These are phyloP conservation scores for Hibiscus tridactylites DNA, from an alignment of 345 rosid species.

Conservation along the genomic window DNA sequence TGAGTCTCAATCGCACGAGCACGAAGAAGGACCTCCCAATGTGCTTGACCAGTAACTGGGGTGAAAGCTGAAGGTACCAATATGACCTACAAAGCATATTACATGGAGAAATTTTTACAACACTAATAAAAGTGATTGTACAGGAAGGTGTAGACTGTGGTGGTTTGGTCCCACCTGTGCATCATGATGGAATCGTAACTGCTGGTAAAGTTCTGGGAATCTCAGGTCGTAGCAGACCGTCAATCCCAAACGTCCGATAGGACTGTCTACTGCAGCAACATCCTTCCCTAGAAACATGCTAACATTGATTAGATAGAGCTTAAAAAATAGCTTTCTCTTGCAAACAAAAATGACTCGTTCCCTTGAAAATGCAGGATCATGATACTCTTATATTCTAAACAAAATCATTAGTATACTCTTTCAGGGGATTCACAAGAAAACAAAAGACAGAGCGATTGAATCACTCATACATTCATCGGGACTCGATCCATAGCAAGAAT, in stretches of 20 bases:
- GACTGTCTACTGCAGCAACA: conserved; percentile 68
- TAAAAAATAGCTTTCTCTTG: not conserved
- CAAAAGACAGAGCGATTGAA: not conserved
- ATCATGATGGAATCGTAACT: conserved; percentile 65
- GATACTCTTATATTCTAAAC: not conserved
- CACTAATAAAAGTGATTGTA: not conserved
- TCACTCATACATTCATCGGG: not conserved
- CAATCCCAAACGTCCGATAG: conserved; percentile 72
- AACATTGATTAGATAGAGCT: not conserved
- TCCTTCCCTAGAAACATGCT: conserved; percentile 45
- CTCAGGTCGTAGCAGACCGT: conserved; percentile 91
- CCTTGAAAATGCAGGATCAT: not conserved
- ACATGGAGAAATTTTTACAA: not conserved
- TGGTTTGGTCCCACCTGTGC: conserved; percentile 50
- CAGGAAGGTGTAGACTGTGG: not conserved
- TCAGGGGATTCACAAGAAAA: not conserved
- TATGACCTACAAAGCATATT: conserved; percentile 41
- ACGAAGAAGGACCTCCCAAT: conserved; percentile 94
- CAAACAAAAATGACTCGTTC: not conserved
- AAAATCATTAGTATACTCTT: not conserved
- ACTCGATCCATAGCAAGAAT: not conserved
- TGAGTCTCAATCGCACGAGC: conserved; percentile 94
- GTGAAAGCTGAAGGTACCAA: conserved; percentile 91
- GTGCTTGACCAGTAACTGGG: conserved; percentile 76
- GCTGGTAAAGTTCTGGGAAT: conserved; percentile 85